A percentile compares a stretch with the other conserved stretches of the same genome.
Evolutionary conservation across 1,284 basidiomycete species (phyloP).

Genomic region (Papiliotrema flavescens): DNA sequence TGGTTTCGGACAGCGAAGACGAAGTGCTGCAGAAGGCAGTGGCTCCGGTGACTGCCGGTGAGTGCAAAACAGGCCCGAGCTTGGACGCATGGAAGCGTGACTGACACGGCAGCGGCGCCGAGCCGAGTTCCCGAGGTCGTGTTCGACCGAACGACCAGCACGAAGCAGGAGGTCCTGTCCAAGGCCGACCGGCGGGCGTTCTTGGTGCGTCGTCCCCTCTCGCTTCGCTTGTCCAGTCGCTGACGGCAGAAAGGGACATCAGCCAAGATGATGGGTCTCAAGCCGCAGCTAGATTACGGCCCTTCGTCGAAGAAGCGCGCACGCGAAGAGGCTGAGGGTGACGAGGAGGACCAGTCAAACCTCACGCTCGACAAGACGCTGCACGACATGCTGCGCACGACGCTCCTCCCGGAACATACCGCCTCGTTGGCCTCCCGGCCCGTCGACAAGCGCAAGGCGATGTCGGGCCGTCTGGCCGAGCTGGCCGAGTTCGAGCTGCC

Average conservation of each 20-base stretch:
- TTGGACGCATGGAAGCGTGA: not conserved
- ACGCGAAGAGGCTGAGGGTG: constrained; percentile 32
- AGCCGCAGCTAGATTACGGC: constrained; percentile 16
- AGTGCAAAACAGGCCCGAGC: not conserved
- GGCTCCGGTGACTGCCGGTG: too few species aligned
- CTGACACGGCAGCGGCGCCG: not conserved
- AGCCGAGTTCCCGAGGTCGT: constrained; percentile 39
- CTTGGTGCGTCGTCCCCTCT: constrained; percentile 25
- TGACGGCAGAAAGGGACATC: constrained; percentile 36
- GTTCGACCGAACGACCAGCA: constrained; percentile 22
- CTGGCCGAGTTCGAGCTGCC: constrained; percentile 37
- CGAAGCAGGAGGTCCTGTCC: constrained; percentile 18
- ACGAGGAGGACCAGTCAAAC: constrained; percentile 31
- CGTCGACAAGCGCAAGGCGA: constrained; percentile 45
- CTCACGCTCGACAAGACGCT: constrained; percentile 46
- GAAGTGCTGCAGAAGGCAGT: constrained; percentile 9
- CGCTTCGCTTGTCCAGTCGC: not conserved
- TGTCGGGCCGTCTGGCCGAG: constrained; percentile 41
- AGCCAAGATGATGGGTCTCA: constrained; percentile 46
- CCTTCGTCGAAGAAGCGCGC: constrained; percentile 18
- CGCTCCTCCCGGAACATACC: constrained; percentile 34
- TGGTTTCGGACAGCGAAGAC: constrained; percentile 41
- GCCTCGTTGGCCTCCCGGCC: constrained; percentile 30
- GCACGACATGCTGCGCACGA: constrained; percentile 46
- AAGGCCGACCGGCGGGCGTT: constrained; percentile 44